These are phyloP conservation scores for Mollisia scopiformis DNA, from an alignment of 2,329 filamentous ascomycete species.

Conservation along the genomic window DNA sequence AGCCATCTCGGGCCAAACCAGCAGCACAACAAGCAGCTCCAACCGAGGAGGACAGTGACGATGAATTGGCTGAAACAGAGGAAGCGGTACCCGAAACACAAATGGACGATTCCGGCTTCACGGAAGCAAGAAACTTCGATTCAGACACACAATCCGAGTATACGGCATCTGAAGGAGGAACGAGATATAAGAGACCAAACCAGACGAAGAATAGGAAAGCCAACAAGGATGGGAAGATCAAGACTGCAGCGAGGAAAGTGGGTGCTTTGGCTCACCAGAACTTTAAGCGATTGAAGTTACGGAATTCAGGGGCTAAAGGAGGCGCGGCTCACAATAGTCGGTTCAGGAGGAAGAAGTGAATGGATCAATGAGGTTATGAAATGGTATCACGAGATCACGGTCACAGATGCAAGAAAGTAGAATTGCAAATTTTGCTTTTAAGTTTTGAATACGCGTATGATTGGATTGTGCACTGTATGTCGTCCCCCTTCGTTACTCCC, in stretches of 20 bases:
- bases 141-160: conserved; percentile 36
- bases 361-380: not conserved
- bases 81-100: conserved; percentile 30
- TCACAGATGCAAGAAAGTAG: not conserved
- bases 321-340: conserved; percentile 59
- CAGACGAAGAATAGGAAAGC: conserved; percentile 33
- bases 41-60: conserved; percentile 45
- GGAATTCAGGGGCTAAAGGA: conserved; percentile 64
- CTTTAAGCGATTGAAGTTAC: conserved; percentile 67
- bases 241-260: conserved; percentile 60
- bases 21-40: conserved; percentile 37
- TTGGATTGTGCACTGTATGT: not conserved
- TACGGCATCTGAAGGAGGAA: conserved; percentile 39
- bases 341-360: conserved; percentile 54
- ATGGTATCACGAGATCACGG: not conserved
- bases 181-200: conserved; percentile 35
- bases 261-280: conserved; percentile 67
- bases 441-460: not conserved
- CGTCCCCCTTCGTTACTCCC: not conserved
- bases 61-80: conserved; percentile 31
- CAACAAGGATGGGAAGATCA: conserved; percentile 45
- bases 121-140: conserved; percentile 35
- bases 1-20: conserved; percentile 53
- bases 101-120: conserved; percentile 22
- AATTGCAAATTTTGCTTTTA: not conserved